phyloP scores from a whole-genome alignment of 2,329 filamentous ascomycete genomes.

The Penicillium sp. region DNA sequence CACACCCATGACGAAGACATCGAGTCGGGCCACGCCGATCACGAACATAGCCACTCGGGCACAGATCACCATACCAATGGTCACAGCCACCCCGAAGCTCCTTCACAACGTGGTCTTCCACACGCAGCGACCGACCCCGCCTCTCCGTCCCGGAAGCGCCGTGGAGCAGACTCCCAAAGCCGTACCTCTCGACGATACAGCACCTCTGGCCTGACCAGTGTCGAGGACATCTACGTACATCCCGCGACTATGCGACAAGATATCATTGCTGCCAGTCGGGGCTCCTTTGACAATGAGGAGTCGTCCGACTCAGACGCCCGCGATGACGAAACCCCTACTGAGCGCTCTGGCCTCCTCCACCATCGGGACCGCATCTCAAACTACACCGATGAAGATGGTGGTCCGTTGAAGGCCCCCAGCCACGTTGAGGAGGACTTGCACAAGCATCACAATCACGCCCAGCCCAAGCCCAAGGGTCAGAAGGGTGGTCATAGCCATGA shows the following conservation, averaged over 20 bases:
- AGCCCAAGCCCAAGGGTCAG: conserved; percentile 64
- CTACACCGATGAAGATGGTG: conserved; percentile 33
- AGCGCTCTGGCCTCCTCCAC: conserved; percentile 39
- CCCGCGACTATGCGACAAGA: conserved; percentile 88
- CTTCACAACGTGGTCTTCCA: conserved; percentile 25
- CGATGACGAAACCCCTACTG: conserved; percentile 53
- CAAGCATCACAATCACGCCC: conserved; percentile 72
- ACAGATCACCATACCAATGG: conserved; percentile 60
- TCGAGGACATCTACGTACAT: conserved; percentile 77
- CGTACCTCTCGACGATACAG: conserved; percentile 38
- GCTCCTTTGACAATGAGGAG: conserved; percentile 59
- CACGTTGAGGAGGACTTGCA: conserved; percentile 51
- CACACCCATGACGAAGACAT: conserved; percentile 51
- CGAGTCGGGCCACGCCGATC: conserved; percentile 44
- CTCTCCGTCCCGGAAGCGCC: conserved; percentile 35
- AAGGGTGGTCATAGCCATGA: conserved; percentile 56
- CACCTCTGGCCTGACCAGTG: conserved; percentile 57
- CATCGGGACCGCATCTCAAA: conserved; percentile 42
- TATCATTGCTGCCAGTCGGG: conserved; percentile 81
- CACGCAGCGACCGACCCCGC: conserved; percentile 28
- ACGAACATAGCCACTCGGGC: conserved; percentile 42
- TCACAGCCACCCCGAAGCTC: conserved; percentile 36
- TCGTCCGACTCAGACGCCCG: conserved; percentile 58
- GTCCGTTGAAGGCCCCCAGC: conserved; percentile 8
- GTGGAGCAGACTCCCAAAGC: conserved; percentile 23